Evolutionary conservation across 495 filamentous ascomycete species (phyloP).

Genomic region (Penicillium waksmanii): DNA sequence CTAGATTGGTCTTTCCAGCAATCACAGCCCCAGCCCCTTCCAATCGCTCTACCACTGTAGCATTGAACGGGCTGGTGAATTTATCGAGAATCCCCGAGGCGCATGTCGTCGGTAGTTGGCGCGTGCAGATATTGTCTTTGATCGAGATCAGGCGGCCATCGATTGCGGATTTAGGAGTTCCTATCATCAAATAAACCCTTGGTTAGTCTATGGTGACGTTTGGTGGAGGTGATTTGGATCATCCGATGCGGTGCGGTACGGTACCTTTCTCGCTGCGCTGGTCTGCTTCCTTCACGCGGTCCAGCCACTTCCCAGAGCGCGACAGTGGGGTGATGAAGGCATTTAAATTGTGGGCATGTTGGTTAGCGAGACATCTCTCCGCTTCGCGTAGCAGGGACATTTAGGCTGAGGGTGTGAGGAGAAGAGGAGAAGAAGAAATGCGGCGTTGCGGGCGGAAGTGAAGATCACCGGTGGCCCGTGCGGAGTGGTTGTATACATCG

Average conservation of each 20-base stretch:
- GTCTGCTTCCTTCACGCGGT: slow-evolving; percentile 45
- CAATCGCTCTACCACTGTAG: slow-evolving; percentile 75
- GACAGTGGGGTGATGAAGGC: slow-evolving; percentile 48
- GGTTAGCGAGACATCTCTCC: slow-evolving; percentile 52
- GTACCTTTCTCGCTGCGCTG: slow-evolving; percentile 42
- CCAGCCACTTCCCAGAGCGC: slow-evolving; percentile 37
- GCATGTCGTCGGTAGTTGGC: slow-evolving; percentile 73
- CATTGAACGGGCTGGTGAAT: slow-evolving; percentile 77
- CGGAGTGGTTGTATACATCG: no score
- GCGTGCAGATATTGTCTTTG: slow-evolving; percentile 90
- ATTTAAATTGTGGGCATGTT: slow-evolving; percentile 46
- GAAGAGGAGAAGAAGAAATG: slow-evolving; percentile 9
- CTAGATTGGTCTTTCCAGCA: slow-evolving; percentile 85
- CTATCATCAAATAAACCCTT: slow-evolving; percentile 15
- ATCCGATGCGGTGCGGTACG: not conserved
- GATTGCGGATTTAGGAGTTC: slow-evolving; percentile 37
- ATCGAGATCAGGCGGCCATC: slow-evolving; percentile 69
- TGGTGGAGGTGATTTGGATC: not conserved
- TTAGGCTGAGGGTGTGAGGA: slow-evolving; percentile 17
- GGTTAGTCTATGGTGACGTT: not conserved
- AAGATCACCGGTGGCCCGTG: slow-evolving; percentile 18
- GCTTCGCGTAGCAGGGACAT: slow-evolving; percentile 56
- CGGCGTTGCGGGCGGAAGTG: slow-evolving; percentile 10
- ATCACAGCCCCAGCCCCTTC: slow-evolving; percentile 66
- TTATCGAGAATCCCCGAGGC: slow-evolving; percentile 74